Evolutionary conservation across 352 stramenopile species (phyloP).

Genomic region (Phytophthora cryptogea): DNA sequence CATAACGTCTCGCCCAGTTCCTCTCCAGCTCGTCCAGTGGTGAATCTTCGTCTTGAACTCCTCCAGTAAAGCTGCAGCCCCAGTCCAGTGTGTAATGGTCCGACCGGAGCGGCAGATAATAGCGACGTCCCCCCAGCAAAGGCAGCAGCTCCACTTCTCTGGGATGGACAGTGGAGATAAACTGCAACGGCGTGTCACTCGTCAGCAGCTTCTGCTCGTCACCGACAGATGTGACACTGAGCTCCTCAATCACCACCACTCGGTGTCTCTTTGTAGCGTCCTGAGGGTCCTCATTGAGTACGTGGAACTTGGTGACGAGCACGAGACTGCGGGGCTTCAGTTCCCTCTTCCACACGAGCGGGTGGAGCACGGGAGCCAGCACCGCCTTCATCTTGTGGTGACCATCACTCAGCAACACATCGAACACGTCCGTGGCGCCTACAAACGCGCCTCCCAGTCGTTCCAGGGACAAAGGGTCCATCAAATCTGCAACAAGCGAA

Average conservation of each 20-base stretch:
- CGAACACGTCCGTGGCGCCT: conserved; percentile 50
- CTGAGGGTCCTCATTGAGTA: conserved; percentile 21
- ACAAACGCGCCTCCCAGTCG: conserved; percentile 30
- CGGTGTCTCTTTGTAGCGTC: conserved; percentile 13
- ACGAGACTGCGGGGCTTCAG: conserved; percentile 41
- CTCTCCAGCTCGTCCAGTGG: conserved; percentile 35
- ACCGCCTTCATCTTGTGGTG: conserved; percentile 57
- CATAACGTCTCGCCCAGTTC: conserved; percentile 16
- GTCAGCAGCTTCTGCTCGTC: conserved; percentile 5
- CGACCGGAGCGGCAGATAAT: conserved; percentile 60
- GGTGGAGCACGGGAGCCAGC: conserved; percentile 40
- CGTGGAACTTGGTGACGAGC: conserved; percentile 35
- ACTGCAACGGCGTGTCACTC: conserved; percentile 31
- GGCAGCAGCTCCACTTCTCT: conserved; percentile 56
- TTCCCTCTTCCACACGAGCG: conserved; percentile 45
- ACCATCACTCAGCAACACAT: conserved; percentile 70
- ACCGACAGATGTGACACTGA: conserved; percentile 4
- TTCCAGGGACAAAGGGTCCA: conserved; percentile 46
- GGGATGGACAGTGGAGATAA: conserved; percentile 38
- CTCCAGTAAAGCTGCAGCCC: conserved; percentile 37
- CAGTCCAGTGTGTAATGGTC: conserved; percentile 61
- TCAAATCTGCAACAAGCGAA: conserved; percentile 40
- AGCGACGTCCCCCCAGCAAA: conserved; percentile 45
- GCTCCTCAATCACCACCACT: conserved; percentile 28
- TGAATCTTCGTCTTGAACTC: conserved; percentile 31